Evolutionary conservation across 805 yeast species (phyloP), one percentile per base, ranked within the genome.

Genomic region (Candida corydali): DNA sequence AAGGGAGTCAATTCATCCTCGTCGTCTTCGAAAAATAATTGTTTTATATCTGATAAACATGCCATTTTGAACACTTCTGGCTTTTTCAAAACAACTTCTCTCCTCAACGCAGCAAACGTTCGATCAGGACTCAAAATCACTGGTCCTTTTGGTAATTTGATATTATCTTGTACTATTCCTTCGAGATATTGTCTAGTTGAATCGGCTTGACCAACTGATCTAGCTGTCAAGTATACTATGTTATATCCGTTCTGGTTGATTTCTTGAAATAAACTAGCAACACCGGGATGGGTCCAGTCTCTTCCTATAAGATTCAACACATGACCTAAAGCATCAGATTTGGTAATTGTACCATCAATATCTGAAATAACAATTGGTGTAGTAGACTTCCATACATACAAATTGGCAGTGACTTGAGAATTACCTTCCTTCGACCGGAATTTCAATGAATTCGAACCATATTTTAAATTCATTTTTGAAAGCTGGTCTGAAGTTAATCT

Each of bases 1-100:
- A 93, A 93, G 3, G 97, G 96, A 0, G 91, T 83, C 32, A 75
- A 64, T 11, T 23, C 35, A 14, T 23, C 24, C 11, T 20, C 24
- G 4, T 27, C 18, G 10, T 38, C 37, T 11, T 34, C 38, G 16
- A 32, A 32, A 59, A 84, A 91, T 15, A 93, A 65, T 30, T 80
- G 74, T 51, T 79, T 78, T 41, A 93, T 80, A 63, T 93, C 98
- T 37, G 82, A 79, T 42, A 93, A 66, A 59, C 98, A 91, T 1
- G 98, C 95, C 89, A 93, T 93, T 53, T 93, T 93, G 70, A 93
- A 93, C n/a, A 93, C 93, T 59, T 93, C 98, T 0, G 98, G 98
- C 54, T 91, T 91, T 47, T 89, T 86, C 53, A 91, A 63, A 31
- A 93, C 91, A 18, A 93, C 94, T 55, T 93, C 98, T 44, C 98